Evolutionary conservation across 2,329 filamentous ascomycete species (phyloP).

Genomic region (Penicillium brasilianum): DNA sequence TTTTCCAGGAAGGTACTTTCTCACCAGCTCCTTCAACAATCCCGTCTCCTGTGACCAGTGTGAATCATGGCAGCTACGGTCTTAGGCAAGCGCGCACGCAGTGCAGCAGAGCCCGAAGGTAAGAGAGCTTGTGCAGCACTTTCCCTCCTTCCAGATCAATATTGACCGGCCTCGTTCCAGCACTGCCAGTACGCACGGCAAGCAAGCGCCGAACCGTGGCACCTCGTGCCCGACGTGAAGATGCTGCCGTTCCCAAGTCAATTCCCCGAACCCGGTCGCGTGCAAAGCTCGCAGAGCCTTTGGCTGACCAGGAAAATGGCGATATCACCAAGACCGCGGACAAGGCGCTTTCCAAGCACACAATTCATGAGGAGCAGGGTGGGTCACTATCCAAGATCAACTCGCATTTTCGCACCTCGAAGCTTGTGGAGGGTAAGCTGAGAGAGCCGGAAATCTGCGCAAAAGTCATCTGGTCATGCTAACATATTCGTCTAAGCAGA

Average conservation of each 20-base stretch:
- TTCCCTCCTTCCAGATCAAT: conserved; percentile 15
- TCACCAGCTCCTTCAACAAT: conserved; percentile 22
- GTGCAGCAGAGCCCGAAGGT: conserved; percentile 47
- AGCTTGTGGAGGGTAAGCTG: conserved; percentile 43
- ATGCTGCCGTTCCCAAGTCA: conserved; percentile 29
- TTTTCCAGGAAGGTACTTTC: conserved; percentile 28
- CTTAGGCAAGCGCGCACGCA: conserved; percentile 53
- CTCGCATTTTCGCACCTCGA: conserved; percentile 48
- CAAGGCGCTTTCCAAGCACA: conserved; percentile 56
- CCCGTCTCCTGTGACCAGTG: conserved; percentile 1
- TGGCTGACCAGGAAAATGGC: conserved; percentile 37
- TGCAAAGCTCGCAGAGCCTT: conserved; percentile 36
- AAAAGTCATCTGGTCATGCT: not conserved
- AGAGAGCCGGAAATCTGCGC: not conserved
- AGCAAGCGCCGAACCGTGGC: conserved; percentile 56
- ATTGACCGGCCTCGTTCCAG: conserved; percentile 28
- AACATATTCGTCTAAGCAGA: conserved; percentile 38
- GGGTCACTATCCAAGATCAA: conserved; percentile 55
- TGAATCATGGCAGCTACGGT: conserved; percentile 46
- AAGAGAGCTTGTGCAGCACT: conserved; percentile 26
- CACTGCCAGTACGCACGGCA: conserved; percentile 43
- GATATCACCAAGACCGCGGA: conserved; percentile 32
- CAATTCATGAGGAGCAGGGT: conserved; percentile 47
- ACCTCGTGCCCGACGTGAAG: conserved; percentile 47
- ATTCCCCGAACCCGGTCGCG: conserved; percentile 44